Base-by-base conservation (phyloP, 345 rosid species). In the Melastoma malabathricum region DNA sequence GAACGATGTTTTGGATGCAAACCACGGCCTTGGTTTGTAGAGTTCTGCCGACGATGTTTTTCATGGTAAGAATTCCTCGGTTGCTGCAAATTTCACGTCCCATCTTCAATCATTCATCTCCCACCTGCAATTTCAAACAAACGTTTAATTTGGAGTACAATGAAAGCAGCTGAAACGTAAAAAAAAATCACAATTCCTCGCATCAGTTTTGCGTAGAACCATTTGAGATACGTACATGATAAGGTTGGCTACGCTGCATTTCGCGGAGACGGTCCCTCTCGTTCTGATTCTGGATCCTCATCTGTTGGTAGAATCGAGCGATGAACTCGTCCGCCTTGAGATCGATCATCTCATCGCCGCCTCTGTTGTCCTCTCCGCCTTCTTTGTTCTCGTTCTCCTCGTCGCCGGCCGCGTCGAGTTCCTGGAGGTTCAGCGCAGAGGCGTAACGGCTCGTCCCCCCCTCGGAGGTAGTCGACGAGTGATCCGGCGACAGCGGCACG, bases 311-410 rank as follows among this genome's bases (percentile, higher is more conserved):
- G 47, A 85, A 85, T 12, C 50, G 72, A 20, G 61, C 59, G 7
- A 85, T 85, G 54, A 86, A 86, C 44, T 67, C 69, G 59, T 86
- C 95, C 2, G 95, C 95, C 71, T 82, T 86, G 61, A 48, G 57
- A 41, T 86, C 88, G 27, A 86, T 80, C 87, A 72, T 74, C 18
- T 77, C 84, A 20, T 82, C 83, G 3, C 76, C 88, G 12, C 38
- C 71, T 15, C 62, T 56, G 13, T 46, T 67, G 41, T 50, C 57
- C 14, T 19, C 56, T 15, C 52, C 62, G 14, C 39, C 66, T 0
- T 60, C 62, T 0, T 50, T 34, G 3, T 65, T 66, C 8, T 61
- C 71, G 15, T 59, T 66, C 8, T 65, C 58, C 2, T 56, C 29
- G 7, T 47, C 53, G 14, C 34, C 29, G 10, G 31, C 20, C 10